Conservation (phyloP, 2,329 filamentous ascomycete genomes). For the Alternaria brassicae region DNA sequence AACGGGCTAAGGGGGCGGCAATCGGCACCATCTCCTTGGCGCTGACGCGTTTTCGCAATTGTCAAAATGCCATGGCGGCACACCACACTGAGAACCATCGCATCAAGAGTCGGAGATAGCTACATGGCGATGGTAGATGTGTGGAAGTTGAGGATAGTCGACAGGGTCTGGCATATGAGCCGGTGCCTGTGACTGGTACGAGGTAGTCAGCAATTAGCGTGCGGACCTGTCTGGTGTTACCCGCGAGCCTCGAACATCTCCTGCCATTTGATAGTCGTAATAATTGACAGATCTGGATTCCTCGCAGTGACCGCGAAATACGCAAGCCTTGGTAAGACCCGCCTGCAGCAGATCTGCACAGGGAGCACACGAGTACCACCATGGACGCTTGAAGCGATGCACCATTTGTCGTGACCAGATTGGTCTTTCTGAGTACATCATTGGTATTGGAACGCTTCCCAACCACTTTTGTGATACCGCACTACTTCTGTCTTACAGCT, state of each 20-base stretch:
- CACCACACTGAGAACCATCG: neutral
- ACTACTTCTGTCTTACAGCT: too few species aligned
- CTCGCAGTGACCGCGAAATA: neutral
- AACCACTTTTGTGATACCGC: too few species aligned
- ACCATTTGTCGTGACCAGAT: neutral
- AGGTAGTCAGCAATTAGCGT: neutral
- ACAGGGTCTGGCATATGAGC: neutral
- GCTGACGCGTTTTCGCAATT: slow-evolving; percentile 28
- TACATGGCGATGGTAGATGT: neutral
- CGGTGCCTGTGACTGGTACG: neutral
- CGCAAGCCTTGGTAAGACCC: neutral
- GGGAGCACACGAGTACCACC: too few species aligned
- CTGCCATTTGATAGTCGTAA: neutral
- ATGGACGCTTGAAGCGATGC: neutral
- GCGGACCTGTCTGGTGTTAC: neutral
- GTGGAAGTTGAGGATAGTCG: neutral
- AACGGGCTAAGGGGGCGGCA: slow-evolving; percentile 30
- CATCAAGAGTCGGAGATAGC: slow-evolving; percentile 1
- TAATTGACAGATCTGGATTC: neutral
- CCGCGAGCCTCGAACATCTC: neutral
- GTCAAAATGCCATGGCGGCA: slow-evolving; percentile 2
- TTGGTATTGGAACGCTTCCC: too few species aligned
- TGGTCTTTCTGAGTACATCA: too few species aligned
- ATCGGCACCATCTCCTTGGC: slow-evolving; percentile 30
- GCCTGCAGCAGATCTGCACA: too few species aligned